Evolutionary conservation across 352 stramenopile genomes (phyloP), one percentile per base, ranked within the genome.

Genomic region (Phytophthora fragariae): DNA sequence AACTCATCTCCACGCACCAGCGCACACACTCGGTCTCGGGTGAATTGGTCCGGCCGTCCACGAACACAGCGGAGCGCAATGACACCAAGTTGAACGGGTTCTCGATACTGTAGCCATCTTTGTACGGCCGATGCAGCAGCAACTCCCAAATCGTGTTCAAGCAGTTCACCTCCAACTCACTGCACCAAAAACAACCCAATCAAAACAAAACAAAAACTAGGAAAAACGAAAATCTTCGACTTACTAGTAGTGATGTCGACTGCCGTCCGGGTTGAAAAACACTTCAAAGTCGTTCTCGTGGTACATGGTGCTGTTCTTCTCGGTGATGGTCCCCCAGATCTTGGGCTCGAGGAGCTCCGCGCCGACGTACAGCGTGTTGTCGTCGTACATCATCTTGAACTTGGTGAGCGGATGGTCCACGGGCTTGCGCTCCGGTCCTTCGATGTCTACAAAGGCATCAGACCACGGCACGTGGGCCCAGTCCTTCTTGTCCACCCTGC

Each of bases 231-330:
- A 14, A 44, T 11, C 37, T 44, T 44, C 37, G 5, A 44, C 81
- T 58, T 62, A 93, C 82, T 97, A 97, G 78, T 98, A 98, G 66
- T 95, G 81, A 65, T 97, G 87, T 70, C 82, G 82, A 59, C 76
- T 93, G 27, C 88, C 88, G 63, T 90, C 81, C 9, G 88, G 89
- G 74, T 98, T 87, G n/a, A 98, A 80, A 64, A 98, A 98, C 9
- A 98, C 86, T 70, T 98, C 93, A 83, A 98, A 97, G 81, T 98
- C 92, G 65, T 97, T 97, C 70, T 98, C 92, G 53, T 96, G 87
- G 76, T 94, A 97, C 80, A 95, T 83, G 17, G 86, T 89, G 12
- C 78, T 82, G 76, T 97, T 93, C 71, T 90, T 84, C 7, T 81
- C 57, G 37, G 65, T 83, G 57, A 93, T 73, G 1, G 85, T 95